Evolutionary conservation across 2,329 filamentous ascomycete genomes (phyloP), one percentile per base, ranked within the genome.

Genomic region (Graphium sp.): DNA sequence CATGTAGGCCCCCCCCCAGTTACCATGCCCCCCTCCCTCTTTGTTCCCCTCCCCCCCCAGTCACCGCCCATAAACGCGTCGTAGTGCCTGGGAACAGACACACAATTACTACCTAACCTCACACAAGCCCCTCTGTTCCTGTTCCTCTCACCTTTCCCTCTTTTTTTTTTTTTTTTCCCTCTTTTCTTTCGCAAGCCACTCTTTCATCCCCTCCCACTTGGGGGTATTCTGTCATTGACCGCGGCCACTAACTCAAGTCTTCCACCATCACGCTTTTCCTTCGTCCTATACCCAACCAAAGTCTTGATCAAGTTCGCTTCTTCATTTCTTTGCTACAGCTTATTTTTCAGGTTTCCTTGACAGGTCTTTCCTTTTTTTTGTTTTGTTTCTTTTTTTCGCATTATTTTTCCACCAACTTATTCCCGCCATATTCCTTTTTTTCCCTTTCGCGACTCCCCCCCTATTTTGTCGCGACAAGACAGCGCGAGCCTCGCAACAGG

Each of bases 361-460:
- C 26, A 11, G 12, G 16, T 25, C 23, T 17, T 18, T 29, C 20
- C 20, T 26, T 32, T 29, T 21, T 28, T n/a, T 26, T 28, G 28
- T 21, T 39, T 33, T 35, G 26, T 29, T 35, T 30, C 22, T 18
- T 30, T 21, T 34, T 28, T 29, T 35, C 28, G 14, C 30, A 17
- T 31, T 24, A 26, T 33, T 34, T 31, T 34, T 31, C 32, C 36
- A 26, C 26, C 33, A 34, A 39, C 35, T 40, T 41, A 32, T 27
- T 21, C 13, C 28, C 12, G 12, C 20, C 42, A 27, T 44, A 43
- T 39, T 35, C 35, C 31, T 28, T 32, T 27, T 37, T 24, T 17
- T 21, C 19, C 14, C 27, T 34, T 28, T n/a, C n/a, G n/a, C n/a
- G n/a, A n/a, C n/a, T n/a, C n/a, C n/a, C n/a, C n/a, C n/a, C n/a